phyloP scores from a whole-genome alignment of 2,329 filamentous ascomycete species.

The Talaromyces sp. region DNA sequence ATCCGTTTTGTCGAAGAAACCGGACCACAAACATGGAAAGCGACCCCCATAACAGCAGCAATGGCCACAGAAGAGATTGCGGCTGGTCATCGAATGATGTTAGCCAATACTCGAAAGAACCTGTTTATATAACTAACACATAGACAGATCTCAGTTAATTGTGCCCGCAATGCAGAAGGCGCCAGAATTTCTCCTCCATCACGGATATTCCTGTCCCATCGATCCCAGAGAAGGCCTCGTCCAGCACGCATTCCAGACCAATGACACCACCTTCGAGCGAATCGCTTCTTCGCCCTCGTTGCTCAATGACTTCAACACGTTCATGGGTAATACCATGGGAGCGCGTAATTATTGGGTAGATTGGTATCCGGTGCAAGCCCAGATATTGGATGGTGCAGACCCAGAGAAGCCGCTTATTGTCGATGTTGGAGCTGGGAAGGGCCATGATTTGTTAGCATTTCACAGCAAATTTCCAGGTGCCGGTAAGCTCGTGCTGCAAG shows the following conservation, averaged over 20 bases:
- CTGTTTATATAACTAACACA: background rate
- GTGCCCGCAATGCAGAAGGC: background rate
- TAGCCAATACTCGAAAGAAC: background rate
- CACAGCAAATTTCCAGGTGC: constrained; percentile 32
- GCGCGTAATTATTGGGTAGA: constrained; percentile 5
- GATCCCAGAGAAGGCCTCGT: background rate
- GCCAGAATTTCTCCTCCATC: background rate
- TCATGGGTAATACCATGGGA: constrained; percentile 2
- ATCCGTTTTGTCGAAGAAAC: background rate
- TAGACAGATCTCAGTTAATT: background rate
- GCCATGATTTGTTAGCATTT: constrained; percentile 31
- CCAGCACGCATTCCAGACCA: background rate
- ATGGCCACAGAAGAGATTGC: constrained; percentile 9
- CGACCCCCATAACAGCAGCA: background rate
- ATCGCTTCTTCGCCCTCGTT: background rate
- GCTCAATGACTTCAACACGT: background rate
- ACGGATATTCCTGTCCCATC: background rate
- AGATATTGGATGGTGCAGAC: background rate
- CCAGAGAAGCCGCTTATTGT: constrained; percentile 16
- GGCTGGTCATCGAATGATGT: constrained; percentile 4
- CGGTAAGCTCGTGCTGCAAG: constrained; percentile 49
- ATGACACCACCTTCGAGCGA: background rate
- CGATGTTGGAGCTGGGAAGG: constrained; percentile 24
- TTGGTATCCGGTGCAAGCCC: background rate
- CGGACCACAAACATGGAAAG: background rate